Percentiles rank a stretch among this genome's conserved stretches.
phyloP scores from a whole-genome alignment of 2,329 filamentous ascomycete genomes.

The Bipolaris gigantea region DNA sequence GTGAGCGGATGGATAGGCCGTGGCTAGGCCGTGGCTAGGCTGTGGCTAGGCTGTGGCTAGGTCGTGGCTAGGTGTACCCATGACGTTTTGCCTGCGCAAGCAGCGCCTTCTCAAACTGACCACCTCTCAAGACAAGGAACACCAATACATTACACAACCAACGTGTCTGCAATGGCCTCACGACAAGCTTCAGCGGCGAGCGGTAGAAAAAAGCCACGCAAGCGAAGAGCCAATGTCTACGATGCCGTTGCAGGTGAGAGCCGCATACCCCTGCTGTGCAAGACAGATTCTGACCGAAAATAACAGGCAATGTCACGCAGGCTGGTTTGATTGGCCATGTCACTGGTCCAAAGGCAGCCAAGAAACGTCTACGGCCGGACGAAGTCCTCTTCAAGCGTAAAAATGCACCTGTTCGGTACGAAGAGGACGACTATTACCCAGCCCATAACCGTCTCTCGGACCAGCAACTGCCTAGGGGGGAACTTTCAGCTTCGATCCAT shows the following conservation, averaged over 20 bases:
- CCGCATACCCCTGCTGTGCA: too few species aligned
- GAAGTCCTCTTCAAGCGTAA: slow-evolving; percentile 69
- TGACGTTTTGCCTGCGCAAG: slow-evolving; percentile 18
- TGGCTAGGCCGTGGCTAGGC: too few species aligned
- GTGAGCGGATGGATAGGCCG: too few species aligned
- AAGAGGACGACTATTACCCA: slow-evolving; percentile 72
- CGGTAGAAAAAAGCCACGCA: slow-evolving; percentile 3
- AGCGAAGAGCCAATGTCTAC: slow-evolving; percentile 62
- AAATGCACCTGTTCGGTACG: slow-evolving; percentile 67
- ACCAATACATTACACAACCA: too few species aligned
- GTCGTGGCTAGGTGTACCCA: slow-evolving; percentile 2
- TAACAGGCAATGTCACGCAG: slow-evolving; percentile 18
- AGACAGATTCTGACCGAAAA: background rate
- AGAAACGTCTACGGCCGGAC: slow-evolving; percentile 62
- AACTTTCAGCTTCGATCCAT: slow-evolving; percentile 70
- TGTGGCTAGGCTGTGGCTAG: too few species aligned
- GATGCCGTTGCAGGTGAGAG: slow-evolving; percentile 69
- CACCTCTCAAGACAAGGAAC: background rate
- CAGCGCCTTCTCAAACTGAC: background rate
- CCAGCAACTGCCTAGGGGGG: slow-evolving; percentile 64
- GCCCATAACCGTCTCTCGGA: slow-evolving; percentile 61
- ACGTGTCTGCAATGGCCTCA: background rate
- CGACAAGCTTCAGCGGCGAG: background rate
- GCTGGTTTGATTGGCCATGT: slow-evolving; percentile 50
- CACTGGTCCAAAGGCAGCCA: slow-evolving; percentile 39